Conservation (phyloP, 2,329 filamentous ascomycete species). For the Mycocentrospora acerina region DNA sequence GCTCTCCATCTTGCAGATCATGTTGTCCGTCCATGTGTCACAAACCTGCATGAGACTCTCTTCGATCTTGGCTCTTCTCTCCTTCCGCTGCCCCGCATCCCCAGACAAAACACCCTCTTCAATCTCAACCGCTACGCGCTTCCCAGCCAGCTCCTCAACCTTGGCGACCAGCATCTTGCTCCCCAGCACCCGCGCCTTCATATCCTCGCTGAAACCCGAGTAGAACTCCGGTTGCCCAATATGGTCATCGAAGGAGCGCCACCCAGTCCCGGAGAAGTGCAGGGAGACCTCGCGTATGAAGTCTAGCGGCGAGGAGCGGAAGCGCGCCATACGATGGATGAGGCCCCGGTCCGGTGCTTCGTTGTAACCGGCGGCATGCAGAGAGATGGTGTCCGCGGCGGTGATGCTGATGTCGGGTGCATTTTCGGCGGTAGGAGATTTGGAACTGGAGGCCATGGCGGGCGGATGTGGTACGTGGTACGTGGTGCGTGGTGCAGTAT, state of each 20-base stretch:
- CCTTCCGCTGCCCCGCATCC: conserved; percentile 55
- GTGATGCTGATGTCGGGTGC: conserved; percentile 51
- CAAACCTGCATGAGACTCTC: conserved; percentile 75
- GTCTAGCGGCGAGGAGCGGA: conserved; percentile 70
- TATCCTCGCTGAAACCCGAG: conserved; percentile 84
- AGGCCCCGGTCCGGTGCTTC: conserved; percentile 63
- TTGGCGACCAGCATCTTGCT: conserved; percentile 73
- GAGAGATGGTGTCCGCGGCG: conserved; percentile 46
- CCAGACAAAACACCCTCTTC: conserved; percentile 65
- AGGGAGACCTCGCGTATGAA: conserved; percentile 93
- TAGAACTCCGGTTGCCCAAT: conserved; percentile 95
- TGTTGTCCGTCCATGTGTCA: conserved; percentile 83
- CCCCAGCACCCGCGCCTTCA: conserved; percentile 75
- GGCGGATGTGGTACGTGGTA: no score
- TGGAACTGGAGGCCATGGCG: no score
- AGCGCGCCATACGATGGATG: conserved; percentile 82
- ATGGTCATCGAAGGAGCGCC: conserved; percentile 89
- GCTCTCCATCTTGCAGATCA: conserved; percentile 99
- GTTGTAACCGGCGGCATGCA: conserved; percentile 48
- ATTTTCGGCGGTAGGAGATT: conserved; percentile 18
- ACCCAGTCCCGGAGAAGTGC: conserved; percentile 89
- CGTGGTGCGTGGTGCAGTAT: no score
- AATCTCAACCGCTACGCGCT: conserved; percentile 73
- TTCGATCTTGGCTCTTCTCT: conserved; percentile 70
- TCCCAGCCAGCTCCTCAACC: conserved; percentile 74